A percentile compares a stretch with the other conserved stretches of the same genome.
Conservation (phyloP, 2,329 filamentous ascomycete species). For the Fusarium nygamai region DNA sequence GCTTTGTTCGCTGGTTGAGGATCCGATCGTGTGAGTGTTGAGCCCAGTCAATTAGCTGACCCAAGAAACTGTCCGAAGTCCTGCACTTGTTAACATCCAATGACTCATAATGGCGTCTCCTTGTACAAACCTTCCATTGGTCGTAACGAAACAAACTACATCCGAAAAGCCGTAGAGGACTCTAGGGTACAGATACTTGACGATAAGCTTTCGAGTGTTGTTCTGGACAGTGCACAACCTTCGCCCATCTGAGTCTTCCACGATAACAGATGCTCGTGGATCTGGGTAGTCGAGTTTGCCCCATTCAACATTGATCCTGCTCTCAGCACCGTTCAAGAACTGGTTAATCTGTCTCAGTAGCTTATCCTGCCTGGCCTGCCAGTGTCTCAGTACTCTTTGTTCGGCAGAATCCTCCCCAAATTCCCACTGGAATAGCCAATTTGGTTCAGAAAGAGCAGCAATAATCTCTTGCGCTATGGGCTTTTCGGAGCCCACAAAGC, state of each 20-base stretch:
- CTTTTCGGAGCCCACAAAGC: background rate
- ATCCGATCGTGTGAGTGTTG: slow-evolving; percentile 18
- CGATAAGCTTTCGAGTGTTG: slow-evolving; percentile 1
- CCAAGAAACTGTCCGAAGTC: background rate
- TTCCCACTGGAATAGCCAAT: background rate
- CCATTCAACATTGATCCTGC: slow-evolving; percentile 2
- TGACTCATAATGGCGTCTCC: accelerated
- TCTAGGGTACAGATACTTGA: slow-evolving; percentile 10
- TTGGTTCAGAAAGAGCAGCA: background rate
- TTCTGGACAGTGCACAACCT: background rate
- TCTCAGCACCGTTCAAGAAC: background rate
- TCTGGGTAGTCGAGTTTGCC: background rate
- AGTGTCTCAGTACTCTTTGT: accelerated
- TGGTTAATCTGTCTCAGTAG: background rate
- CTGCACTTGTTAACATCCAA: accelerated
- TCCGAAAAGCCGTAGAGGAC: slow-evolving; percentile 24
- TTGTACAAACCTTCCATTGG: slow-evolving; percentile 4
- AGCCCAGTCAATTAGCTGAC: slow-evolving; percentile 14
- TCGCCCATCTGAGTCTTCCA: background rate
- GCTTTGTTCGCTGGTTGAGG: background rate
- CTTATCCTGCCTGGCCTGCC: background rate
- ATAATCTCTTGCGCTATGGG: background rate
- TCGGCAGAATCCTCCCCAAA: background rate
- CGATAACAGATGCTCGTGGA: background rate
- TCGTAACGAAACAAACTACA: slow-evolving; percentile 22